Conservation (phyloP, 371 early-diverging fungal species). For the Mortierella sp. region DNA sequence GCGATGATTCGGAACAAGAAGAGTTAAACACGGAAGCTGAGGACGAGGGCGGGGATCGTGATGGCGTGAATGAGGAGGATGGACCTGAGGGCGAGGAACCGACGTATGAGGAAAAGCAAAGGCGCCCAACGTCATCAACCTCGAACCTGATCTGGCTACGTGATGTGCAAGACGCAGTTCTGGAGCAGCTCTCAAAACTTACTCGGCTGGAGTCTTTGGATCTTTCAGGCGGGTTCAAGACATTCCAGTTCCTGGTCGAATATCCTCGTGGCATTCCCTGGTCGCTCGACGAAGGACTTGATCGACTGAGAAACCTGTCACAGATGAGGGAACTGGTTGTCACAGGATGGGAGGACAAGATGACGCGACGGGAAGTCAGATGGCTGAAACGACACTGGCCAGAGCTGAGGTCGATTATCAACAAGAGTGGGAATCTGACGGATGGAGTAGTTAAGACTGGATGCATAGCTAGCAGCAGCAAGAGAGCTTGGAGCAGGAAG, state of each 20-base stretch:
- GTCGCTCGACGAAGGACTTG: constrained; percentile 11
- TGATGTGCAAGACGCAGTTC: constrained; percentile 3
- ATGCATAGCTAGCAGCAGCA: too few species aligned
- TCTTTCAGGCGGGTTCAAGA: constrained; percentile 3
- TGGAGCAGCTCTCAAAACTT: constrained; percentile 10
- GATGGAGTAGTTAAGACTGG: too few species aligned
- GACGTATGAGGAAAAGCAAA: not conserved
- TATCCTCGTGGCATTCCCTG: constrained; percentile 13
- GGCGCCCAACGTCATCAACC: not conserved
- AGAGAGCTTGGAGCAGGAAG: too few species aligned
- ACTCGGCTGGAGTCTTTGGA: constrained; percentile 6
- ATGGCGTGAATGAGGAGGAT: not conserved
- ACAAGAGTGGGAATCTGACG: constrained; percentile 9
- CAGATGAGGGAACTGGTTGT: constrained; percentile 14
- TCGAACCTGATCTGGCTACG: not conserved
- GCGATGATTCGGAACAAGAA: too few species aligned
- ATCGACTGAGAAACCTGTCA: not conserved
- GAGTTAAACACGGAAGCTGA: too few species aligned
- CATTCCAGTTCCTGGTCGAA: constrained; percentile 8
- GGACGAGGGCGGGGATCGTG: too few species aligned
- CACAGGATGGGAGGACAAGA: constrained; percentile 11
- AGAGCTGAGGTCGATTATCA: constrained; percentile 9
- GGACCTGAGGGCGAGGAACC: not conserved
- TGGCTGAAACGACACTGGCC: constrained; percentile 18
- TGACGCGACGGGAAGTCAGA: constrained; percentile 1